Percentiles rank a stretch among this genome's conserved stretches.
phyloP scores from a whole-genome alignment of 441 rosid genomes.

The Gossypium trilobum region DNA sequence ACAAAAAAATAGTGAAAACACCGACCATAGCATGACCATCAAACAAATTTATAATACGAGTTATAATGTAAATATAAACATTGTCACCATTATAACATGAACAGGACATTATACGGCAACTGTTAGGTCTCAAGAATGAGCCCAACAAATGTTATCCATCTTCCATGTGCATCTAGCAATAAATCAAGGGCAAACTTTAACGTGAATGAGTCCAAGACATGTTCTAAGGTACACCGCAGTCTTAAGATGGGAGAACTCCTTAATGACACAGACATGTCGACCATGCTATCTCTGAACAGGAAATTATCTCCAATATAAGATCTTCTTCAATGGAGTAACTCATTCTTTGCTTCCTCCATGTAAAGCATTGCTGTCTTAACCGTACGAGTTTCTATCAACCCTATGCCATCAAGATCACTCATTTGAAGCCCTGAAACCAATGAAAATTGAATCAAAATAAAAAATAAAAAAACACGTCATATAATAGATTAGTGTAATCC shows the following conservation, averaged over 20 bases:
- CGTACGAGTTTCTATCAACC: not conserved
- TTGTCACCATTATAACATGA: not conserved
- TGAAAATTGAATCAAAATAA: not conserved
- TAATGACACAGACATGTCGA: not conserved
- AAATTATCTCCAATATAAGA: not conserved
- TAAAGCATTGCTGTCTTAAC: not conserved
- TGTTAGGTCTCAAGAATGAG: not conserved
- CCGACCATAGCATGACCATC: too few relatives aligned
- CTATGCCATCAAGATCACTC: not conserved
- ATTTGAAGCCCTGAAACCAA: slow-evolving; percentile 15
- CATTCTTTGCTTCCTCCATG: not conserved
- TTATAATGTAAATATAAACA: not conserved
- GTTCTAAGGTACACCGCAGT: not conserved
- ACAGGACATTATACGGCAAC: not conserved
- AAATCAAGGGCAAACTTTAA: not conserved
- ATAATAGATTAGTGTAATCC: not conserved
- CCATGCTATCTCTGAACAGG: not conserved
- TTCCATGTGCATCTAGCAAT: not conserved
- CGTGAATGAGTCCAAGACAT: not conserved
- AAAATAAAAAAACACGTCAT: not conserved
- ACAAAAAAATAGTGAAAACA: not conserved
- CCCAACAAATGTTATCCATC: not conserved
- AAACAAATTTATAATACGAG: not conserved
- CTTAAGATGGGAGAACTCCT: not conserved
- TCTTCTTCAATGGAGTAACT: slow-evolving; percentile 1